These are phyloP conservation scores for Apostasia shenzhenica DNA, from an alignment of 106 monocot species.

Conservation along the genomic window DNA sequence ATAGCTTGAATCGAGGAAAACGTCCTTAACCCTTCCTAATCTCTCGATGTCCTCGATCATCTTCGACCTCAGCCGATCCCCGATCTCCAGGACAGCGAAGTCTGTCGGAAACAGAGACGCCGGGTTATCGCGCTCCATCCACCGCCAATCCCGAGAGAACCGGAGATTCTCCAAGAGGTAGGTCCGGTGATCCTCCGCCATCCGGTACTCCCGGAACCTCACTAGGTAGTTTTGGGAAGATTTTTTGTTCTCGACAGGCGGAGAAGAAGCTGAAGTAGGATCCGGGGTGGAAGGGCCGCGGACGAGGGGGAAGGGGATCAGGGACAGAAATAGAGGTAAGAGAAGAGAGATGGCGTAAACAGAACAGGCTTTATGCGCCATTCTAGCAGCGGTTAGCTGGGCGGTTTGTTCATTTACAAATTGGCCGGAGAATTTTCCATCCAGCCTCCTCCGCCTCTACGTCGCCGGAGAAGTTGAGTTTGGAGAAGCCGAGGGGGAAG, in stretches of 20 bases:
- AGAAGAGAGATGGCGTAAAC: background rate
- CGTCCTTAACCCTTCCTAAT: constrained; percentile 71
- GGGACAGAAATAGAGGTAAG: constrained; percentile 12
- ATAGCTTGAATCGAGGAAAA: constrained; percentile 49
- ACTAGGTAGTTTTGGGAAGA: constrained; percentile 54
- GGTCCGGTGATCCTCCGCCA: constrained; percentile 48
- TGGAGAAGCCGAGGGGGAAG: background rate
- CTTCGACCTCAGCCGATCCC: constrained; percentile 15
- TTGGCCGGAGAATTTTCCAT: background rate
- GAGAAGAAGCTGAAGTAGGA: background rate
- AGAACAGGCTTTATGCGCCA: constrained; percentile 7
- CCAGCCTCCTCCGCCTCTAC: background rate
- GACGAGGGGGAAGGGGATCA: constrained; percentile 26
- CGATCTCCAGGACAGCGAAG: constrained; percentile 70
- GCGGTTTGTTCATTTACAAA: background rate
- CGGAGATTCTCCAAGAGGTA: constrained; percentile 50
- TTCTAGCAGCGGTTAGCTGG: background rate
- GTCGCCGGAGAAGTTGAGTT: constrained; percentile 3
- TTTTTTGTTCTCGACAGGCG: background rate
- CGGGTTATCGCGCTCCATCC: constrained; percentile 78
- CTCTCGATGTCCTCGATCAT: constrained; percentile 39
- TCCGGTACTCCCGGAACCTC: constrained; percentile 61
- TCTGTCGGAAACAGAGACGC: constrained; percentile 77
- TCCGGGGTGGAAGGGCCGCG: background rate
- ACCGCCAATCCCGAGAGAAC: constrained; percentile 39